Base-by-base conservation (phyloP, 257 asterid species). In the Petunia secreta region DNA sequence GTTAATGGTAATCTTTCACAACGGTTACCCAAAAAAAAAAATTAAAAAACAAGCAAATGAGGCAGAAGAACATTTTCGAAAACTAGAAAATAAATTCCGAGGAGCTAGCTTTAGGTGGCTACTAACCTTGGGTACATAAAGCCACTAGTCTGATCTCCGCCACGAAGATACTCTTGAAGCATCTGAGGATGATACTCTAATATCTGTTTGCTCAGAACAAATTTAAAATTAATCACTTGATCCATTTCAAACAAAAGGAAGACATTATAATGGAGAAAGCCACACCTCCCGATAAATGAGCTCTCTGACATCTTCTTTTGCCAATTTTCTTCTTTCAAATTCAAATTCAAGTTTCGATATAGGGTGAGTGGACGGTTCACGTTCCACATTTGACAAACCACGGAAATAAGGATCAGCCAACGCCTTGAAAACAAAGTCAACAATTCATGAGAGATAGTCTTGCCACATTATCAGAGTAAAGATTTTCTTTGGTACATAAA, bases 101-200 rank as follows among this genome's bases (percentile, higher is more conserved):
- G 38, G 60, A 16, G 43, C 54, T 46, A 77, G 73, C 52, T 43
- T 43, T 77, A 58, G 25, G 63, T 78, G 73, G 60, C 78, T 80
- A 68, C 83, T 85, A 80, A 93, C 98, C 99, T 95, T 81, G 99
- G 99, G 89, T 93, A 95, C 99, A 95, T 89, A 87, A 95, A 95
- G 85, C 96, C 93, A 77, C 96, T 95, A 79, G 96, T 88, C 85
- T 92, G 97, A n/a, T 95, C 98, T 83, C 99, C 99, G 65, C 97
- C 97, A 4, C 87, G 88, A 65, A 87, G 91, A 91, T 93, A 91
- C 87, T 95, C 98, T 82, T 95, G 84, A 80, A 95, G 98, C 99
- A 95, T 92, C 88, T 95, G 92, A 63, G 99, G 99, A 81, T 95
- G 97, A 84, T 95, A 95, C 93, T 95, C 99, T 75, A 95, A 83